Conservation (phyloP, 1,284 basidiomycete species). For the Cystobasidium pallidum region DNA sequence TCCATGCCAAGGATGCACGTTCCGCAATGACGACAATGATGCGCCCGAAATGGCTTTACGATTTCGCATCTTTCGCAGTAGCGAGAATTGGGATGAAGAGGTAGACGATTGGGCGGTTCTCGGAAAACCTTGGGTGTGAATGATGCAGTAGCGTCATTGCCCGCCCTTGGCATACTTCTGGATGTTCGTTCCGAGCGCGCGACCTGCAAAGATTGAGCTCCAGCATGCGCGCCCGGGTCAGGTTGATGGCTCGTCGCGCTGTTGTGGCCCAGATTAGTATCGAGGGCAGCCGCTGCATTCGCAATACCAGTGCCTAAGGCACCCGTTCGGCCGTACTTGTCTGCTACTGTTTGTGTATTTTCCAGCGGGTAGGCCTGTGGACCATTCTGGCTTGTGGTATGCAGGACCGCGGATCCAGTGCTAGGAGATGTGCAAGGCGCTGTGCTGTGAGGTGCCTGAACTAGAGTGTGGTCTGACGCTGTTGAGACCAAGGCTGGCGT, state of each 20-base stretch:
- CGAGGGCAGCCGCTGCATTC: constrained; percentile 15
- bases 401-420: no score
- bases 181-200: neutral
- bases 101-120: constrained; percentile 9
- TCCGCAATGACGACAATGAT: constrained; percentile 67
- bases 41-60: constrained; percentile 70
- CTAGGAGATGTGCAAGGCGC: neutral
- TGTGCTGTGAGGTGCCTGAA: neutral
- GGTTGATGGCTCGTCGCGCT: no score
- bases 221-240: no score
- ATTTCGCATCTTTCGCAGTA: constrained; percentile 58
- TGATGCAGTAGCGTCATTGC: neutral
- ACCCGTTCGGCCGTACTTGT: constrained; percentile 1
- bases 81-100: constrained; percentile 42
- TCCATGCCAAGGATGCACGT: constrained; percentile 50
- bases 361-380: constrained; percentile 31
- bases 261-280: neutral
- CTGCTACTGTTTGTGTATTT: constrained; percentile 13
- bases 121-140: constrained; percentile 35
- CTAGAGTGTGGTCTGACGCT: constrained; percentile 5
- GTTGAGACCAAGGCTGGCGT: neutral
- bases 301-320: constrained; percentile 8
- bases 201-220: neutral
- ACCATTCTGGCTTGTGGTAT: neutral
- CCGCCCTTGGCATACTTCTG: no score